phyloP scores from a whole-genome alignment of 129 eudicot species.

The Logfia minima region DNA sequence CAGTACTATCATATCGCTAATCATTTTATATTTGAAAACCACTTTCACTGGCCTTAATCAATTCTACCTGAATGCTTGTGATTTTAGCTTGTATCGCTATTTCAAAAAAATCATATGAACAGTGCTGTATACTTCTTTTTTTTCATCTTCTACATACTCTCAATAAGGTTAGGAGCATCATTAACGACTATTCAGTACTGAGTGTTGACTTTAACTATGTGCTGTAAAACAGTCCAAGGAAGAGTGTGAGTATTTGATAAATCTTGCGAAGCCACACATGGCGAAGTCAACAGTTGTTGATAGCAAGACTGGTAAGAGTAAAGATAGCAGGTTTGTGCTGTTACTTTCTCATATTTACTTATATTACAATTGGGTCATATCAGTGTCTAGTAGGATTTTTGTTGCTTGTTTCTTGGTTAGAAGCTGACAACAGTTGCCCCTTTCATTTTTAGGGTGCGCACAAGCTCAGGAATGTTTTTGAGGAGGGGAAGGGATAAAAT shows the following conservation, averaged over 20 bases:
- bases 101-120: not conserved
- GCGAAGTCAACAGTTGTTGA: slow-evolving; percentile 90
- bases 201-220: slow-evolving; percentile 7
- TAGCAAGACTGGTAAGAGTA: slow-evolving; percentile 92
- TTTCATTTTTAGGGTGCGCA: slow-evolving; percentile 69
- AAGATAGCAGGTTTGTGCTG: slow-evolving; percentile 84
- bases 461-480: slow-evolving; percentile 91
- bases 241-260: slow-evolving; percentile 88
- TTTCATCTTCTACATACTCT: slow-evolving; percentile 1
- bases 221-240: slow-evolving; percentile 71
- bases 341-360: slow-evolving; percentile 14
- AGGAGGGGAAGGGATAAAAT: slow-evolving; percentile 80
- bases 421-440: slow-evolving; percentile 8
- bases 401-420: slow-evolving; percentile 18
- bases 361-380: slow-evolving; percentile 2
- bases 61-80: not conserved
- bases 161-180: not conserved
- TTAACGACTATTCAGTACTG: not conserved
- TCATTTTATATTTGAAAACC: slow-evolving; percentile 3
- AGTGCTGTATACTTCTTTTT: not conserved
- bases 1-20: not conserved
- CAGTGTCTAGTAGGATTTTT: not conserved
- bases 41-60: slow-evolving; percentile 5
- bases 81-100: not conserved
- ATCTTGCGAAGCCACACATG: slow-evolving; percentile 91